Evolutionary conservation across 192 early-diverging fungal genomes (phyloP), one percentile per base, ranked within the genome.

Genomic region (Coemansia furcata): DNA sequence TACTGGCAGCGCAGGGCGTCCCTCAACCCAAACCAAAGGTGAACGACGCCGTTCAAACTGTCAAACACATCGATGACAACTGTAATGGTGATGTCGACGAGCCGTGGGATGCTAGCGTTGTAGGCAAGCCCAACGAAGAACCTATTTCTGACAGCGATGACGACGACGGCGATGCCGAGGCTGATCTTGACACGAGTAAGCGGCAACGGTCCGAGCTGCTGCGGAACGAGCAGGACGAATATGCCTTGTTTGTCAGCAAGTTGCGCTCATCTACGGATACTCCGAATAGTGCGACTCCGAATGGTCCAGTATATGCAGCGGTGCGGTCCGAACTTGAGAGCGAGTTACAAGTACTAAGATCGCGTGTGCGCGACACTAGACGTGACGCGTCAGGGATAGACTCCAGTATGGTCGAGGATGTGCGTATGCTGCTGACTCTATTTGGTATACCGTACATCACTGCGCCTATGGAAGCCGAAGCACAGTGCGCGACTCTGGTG

Each of bases 381-480:
- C 76, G 82, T 0, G 71, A 76, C 32, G 76, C 82, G 12, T 71
- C 76, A 2, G 72, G 68, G 4, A 17, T 82, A 17, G 72, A 73
- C 35, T 33, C 59, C 8, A 80, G 78, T 46, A 85, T 85, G 80
- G 73, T 81, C 1, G 72, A 77, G 19, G 84, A 85, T 55, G 70
- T 84, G 3, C 77, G 95, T 70, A 84, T 90, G 67, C 76, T 99
- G 19, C 80, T 98, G 32, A 77, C 83, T 58, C 74, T 98, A 11
- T 99, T 98, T 90, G 98, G 98, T 2, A 82, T 98, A 32, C 98
- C 98, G 10, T 99, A 90, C 71, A 84, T 98, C 40, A 86, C 88
- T 0, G 92, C 96, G 29, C 95, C 98, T 0, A 93, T 93, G 90
- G 98, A 99, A 83, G 98, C 98, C 5, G 98, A 99, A 73, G 92